Percentiles rank a stretch among this genome's conserved stretches.
Conservation (phyloP, 2,329 filamentous ascomycete species). For the Cordyceps militaris region DNA sequence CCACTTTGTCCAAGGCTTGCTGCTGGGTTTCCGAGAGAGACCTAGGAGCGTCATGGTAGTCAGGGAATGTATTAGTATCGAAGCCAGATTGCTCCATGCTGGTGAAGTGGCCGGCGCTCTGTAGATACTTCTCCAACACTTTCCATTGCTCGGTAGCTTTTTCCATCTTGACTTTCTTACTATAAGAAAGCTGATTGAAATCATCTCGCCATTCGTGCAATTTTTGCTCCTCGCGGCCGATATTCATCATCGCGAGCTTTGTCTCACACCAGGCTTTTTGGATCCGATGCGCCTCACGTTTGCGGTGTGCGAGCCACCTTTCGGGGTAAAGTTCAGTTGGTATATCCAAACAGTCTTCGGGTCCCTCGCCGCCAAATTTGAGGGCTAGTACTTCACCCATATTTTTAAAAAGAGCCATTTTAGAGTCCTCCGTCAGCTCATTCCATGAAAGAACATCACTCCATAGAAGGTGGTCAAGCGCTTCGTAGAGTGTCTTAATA, state of each 20-base stretch:
- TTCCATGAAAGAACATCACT: slow-evolving; percentile 32
- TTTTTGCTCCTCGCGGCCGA: slow-evolving; percentile 21
- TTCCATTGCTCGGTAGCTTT: slow-evolving; percentile 27
- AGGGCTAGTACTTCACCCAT: slow-evolving; percentile 45
- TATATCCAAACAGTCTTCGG: slow-evolving; percentile 40
- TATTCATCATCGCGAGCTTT: slow-evolving; percentile 21
- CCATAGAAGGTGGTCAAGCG: slow-evolving; percentile 44
- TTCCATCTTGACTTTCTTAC: slow-evolving; percentile 26
- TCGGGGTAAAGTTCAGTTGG: slow-evolving; percentile 47
- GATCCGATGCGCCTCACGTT: slow-evolving; percentile 40
- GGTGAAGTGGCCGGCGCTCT: slow-evolving; percentile 29
- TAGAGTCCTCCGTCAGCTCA: slow-evolving; percentile 28
- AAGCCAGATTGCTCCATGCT: slow-evolving; percentile 32
- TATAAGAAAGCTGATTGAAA: slow-evolving; percentile 20
- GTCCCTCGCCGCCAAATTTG: slow-evolving; percentile 35
- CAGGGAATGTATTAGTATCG: slow-evolving; percentile 31
- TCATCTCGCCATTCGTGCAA: slow-evolving; percentile 24
- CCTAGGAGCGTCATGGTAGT: slow-evolving; percentile 33
- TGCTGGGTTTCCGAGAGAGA: slow-evolving; percentile 28
- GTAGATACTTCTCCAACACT: slow-evolving; percentile 28
- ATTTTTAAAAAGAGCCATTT: slow-evolving; percentile 37
- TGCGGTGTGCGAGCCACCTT: slow-evolving; percentile 41
- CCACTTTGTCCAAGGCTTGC: slow-evolving; percentile 23
- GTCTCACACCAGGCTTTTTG: slow-evolving; percentile 30
- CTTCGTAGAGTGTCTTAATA: slow-evolving; percentile 24